These are phyloP conservation scores for Plantago coronopus DNA, from an alignment of 305 asterid species.

Conservation along the genomic window DNA sequence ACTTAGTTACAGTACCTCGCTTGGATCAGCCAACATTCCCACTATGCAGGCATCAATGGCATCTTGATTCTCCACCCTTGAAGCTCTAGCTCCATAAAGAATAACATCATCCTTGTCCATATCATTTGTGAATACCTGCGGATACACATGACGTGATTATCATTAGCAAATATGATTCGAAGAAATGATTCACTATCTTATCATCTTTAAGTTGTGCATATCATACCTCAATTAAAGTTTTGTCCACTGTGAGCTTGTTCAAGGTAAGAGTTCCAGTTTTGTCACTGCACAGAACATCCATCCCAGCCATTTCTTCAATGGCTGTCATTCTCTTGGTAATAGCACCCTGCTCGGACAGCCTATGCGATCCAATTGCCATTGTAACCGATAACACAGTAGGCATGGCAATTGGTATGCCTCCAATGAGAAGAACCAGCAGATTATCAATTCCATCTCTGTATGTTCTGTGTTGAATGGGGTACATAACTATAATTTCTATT, in stretches of 20 bases:
- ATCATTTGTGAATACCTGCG: slow-evolving; percentile 39
- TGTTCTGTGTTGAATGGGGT: slow-evolving; percentile 66
- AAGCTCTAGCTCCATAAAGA: slow-evolving; percentile 75
- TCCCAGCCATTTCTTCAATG: slow-evolving; percentile 60
- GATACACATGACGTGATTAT: neutral
- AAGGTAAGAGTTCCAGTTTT: slow-evolving; percentile 62
- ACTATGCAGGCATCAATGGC: slow-evolving; percentile 94
- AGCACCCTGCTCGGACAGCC: slow-evolving; percentile 84
- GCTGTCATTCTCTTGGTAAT: slow-evolving; percentile 76
- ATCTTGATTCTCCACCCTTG: slow-evolving; percentile 92
- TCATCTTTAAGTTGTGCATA: neutral
- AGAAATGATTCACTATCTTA: neutral
- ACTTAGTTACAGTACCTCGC: slow-evolving; percentile 41
- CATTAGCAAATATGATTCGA: neutral
- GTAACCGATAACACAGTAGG: slow-evolving; percentile 35
- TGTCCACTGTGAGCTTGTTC: slow-evolving; percentile 54
- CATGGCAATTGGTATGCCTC: slow-evolving; percentile 95
- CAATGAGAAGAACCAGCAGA: slow-evolving; percentile 75
- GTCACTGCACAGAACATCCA: slow-evolving; percentile 37
- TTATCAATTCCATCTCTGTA: slow-evolving; percentile 89
- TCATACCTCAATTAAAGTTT: slow-evolving; percentile 44
- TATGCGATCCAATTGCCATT: slow-evolving; percentile 95
- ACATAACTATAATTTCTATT: slow-evolving; percentile 77
- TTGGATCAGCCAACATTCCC: slow-evolving; percentile 77
- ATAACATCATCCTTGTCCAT: slow-evolving; percentile 52